A percentile compares a stretch with the other conserved stretches of the same genome.
Conservation (phyloP, 306 rosid genomes). For the Glycine latifolia region DNA sequence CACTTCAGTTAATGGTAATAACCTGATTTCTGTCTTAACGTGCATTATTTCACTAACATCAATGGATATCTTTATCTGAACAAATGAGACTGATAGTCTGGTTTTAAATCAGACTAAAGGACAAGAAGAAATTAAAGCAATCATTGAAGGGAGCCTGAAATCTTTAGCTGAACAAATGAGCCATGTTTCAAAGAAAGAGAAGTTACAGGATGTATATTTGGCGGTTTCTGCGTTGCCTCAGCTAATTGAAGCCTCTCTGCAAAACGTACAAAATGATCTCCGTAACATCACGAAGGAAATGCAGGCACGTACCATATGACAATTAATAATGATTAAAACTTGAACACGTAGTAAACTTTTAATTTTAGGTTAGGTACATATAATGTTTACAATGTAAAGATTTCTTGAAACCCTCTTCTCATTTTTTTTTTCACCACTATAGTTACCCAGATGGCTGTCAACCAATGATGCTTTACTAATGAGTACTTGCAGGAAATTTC, state of each 20-base stretch:
- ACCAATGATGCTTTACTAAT: constrained; percentile 48
- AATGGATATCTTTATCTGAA: not conserved
- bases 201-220: constrained; percentile 65
- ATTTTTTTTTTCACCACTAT: not conserved
- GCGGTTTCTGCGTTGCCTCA: constrained; percentile 73
- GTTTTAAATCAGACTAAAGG: constrained; percentile 72
- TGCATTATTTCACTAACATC: constrained; percentile 42
- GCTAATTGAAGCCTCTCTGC: constrained; percentile 65
- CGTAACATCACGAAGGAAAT: constrained; percentile 65
- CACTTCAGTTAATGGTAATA: constrained; percentile 77
- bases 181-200: constrained; percentile 59
- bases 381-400: constrained; percentile 5
- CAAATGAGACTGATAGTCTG: not conserved
- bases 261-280: constrained; percentile 64
- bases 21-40: constrained; percentile 39
- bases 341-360: constrained; percentile 20
- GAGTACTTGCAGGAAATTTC: constrained; percentile 61
- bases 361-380: not conserved
- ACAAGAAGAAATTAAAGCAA: constrained; percentile 79
- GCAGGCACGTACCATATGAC: constrained; percentile 60
- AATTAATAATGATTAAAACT: constrained; percentile 39
- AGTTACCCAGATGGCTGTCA: constrained; percentile 23
- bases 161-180: constrained; percentile 67
- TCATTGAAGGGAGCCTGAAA: constrained; percentile 72
- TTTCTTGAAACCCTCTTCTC: constrained; percentile 38